phyloP scores from a whole-genome alignment of 225 moss, liverwort and hornwort species.

The Physcomitrium patens region DNA sequence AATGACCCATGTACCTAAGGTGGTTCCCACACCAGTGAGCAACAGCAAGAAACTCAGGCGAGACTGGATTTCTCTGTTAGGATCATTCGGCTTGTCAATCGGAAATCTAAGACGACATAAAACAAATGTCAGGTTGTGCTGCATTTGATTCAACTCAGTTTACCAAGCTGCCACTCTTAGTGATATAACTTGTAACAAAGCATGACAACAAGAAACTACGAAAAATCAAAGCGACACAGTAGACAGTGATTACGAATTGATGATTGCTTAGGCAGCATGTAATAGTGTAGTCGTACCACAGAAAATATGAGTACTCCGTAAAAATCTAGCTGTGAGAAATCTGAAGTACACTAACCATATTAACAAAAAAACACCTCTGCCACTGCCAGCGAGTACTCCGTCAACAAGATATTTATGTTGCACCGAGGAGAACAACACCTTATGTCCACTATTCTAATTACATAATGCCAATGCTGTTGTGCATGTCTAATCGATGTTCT shows the following conservation, averaged over 20 bases:
- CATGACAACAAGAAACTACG: no score
- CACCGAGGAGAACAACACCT: slow-evolving; percentile 8
- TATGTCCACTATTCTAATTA: slow-evolving; percentile 7
- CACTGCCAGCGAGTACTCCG: slow-evolving; percentile 9
- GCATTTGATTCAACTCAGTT: neutral
- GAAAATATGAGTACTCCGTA: neutral
- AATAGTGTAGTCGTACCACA: no score
- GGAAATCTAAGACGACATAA: neutral
- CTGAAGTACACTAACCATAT: neutral
- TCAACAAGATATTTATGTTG: neutral
- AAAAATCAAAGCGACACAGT: no score
- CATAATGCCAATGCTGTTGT: neutral
- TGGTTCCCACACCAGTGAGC: slow-evolving; percentile 34
- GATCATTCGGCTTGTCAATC: neutral
- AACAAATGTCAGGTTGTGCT: neutral
- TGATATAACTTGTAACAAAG: no score
- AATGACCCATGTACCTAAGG: slow-evolving; percentile 27
- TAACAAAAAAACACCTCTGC: slow-evolving; percentile 21
- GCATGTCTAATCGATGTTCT: neutral
- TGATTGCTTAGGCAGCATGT: no score
- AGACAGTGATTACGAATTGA: no score
- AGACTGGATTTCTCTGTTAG: slow-evolving; percentile 30
- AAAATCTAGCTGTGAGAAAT: neutral
- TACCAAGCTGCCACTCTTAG: no score
- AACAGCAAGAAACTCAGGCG: slow-evolving; percentile 36